phyloP scores from a whole-genome alignment of 1,284 basidiomycete species.

The Austroboletus niveus region DNA sequence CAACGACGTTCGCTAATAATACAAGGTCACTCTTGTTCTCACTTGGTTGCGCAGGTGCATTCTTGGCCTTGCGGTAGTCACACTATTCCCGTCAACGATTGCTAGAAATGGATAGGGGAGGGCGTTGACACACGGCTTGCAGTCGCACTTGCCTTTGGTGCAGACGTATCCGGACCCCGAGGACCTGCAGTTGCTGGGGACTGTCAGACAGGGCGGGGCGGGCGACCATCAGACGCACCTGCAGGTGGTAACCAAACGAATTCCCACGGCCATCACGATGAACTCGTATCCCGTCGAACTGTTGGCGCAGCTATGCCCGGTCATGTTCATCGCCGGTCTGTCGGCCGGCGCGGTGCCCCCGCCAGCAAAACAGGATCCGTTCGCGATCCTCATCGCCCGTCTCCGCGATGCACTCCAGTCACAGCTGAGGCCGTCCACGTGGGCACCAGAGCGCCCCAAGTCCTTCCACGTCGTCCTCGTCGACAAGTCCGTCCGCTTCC shows the following conservation, averaged over 20 bases:
- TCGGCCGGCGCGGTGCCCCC: slow-evolving; percentile 16
- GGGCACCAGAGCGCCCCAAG: slow-evolving; percentile 64
- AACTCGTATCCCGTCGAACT: slow-evolving; percentile 88
- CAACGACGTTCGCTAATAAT: not conserved
- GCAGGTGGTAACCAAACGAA: slow-evolving; percentile 8
- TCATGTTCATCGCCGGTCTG: slow-evolving; percentile 92
- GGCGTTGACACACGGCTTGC: slow-evolving; percentile 17
- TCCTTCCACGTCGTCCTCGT: slow-evolving; percentile 81
- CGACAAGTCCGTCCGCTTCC: slow-evolving; percentile 80
- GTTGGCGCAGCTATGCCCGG: slow-evolving; percentile 79
- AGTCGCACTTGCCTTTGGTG: slow-evolving; percentile 18
- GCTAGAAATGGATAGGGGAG: not conserved
- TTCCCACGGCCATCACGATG: slow-evolving; percentile 46
- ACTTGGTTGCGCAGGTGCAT: slow-evolving; percentile 22
- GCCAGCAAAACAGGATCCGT: slow-evolving; percentile 51
- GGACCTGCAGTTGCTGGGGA: slow-evolving; percentile 19
- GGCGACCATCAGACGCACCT: slow-evolving; percentile 8
- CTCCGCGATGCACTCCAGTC: slow-evolving; percentile 63
- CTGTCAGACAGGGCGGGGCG: not conserved
- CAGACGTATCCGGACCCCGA: slow-evolving; percentile 22
- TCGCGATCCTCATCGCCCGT: slow-evolving; percentile 49
- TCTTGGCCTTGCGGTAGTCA: slow-evolving; percentile 11
- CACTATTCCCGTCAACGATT: slow-evolving; percentile 17
- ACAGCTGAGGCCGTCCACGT: slow-evolving; percentile 59
- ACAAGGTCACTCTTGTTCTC: slow-evolving; percentile 11